Evolutionary conservation across 345 rosid species (phyloP), one percentile per base, ranked within the genome.

Genomic region (Odontarrhena argentea): DNA sequence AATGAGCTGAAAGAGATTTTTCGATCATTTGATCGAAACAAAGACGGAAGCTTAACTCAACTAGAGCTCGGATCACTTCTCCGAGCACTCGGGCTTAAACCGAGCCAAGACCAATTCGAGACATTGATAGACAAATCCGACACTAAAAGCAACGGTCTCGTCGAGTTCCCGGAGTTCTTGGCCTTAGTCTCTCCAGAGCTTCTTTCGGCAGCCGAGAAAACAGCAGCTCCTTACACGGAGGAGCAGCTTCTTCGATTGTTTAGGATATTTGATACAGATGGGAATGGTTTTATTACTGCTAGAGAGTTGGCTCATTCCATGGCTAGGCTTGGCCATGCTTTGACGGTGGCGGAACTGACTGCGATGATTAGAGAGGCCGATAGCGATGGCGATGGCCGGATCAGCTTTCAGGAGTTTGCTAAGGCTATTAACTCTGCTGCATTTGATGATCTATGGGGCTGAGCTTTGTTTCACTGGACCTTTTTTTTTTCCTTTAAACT

Each of bases 301-400:
- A 93, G 86, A 0, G 97, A 91, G 69, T 73, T 91, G 74, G 93
- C 96, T 3, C 93, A 88, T 65, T 86, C 96, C 0, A 91, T 88
- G 97, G 96, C 97, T 0, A 86, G 77, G 75, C 71, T 88, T 5
- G 96, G 96, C n/a, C 89, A 91, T 35, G 87, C 89, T 0, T 80
- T 91, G 56, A 88, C 93, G 0, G 92, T 79, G 0, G 92, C 84
- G 55, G 97, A 94, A 76, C 67, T 94, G 69, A 83, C 91, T 0
- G 99, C 91, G 65, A 94, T 94, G 99, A 94, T 94, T 55, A 88
- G 63, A 79, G 99, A 94, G 69, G 99, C 97, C 0, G 99, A 94
- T 64, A 79, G 83, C 1, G 97, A 94, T 14, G 99, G 99, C 0
- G 97, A 94, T 32, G 99, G 99, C 0, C 71, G 86, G 72, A 94